Percentiles rank a stretch among this genome's conserved stretches.
phyloP scores from a whole-genome alignment of 2,329 filamentous ascomycete species.

The Pestalotiopsis sp. region DNA sequence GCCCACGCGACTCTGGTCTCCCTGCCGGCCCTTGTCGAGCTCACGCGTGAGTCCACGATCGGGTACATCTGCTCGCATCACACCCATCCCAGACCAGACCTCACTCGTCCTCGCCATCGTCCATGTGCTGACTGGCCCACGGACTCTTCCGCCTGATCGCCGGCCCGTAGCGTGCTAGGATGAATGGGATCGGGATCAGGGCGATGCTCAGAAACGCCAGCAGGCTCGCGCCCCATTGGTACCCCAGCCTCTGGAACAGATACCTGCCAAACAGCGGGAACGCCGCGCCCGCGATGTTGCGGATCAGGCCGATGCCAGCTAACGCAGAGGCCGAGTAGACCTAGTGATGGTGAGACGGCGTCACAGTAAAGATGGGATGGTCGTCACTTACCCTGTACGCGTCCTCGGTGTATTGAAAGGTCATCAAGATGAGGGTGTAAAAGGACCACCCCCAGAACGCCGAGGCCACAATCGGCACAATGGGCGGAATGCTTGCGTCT shows the following conservation, averaged over 20 bases:
- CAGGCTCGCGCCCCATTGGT: conserved; percentile 37
- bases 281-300: conserved; percentile 39
- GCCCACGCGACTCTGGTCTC: too few relatives aligned
- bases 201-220: conserved; percentile 36
- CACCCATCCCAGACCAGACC: background rate
- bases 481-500: conserved; percentile 34
- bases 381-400: conserved; percentile 36
- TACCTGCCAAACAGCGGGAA: conserved; percentile 40
- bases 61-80: background rate
- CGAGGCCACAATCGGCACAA: conserved; percentile 51
- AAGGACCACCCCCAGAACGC: conserved; percentile 53
- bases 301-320: conserved; percentile 41
- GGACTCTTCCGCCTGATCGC: conserved; percentile 28
- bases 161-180: conserved; percentile 26
- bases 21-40: too few relatives aligned
- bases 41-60: background rate
- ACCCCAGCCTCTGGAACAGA: conserved; percentile 36
- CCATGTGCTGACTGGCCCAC: conserved; percentile 28
- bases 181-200: conserved; percentile 35
- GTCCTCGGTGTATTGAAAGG: conserved; percentile 50
- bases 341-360: conserved; percentile 18
- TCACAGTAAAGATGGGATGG: too few relatives aligned
- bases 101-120: conserved; percentile 14
- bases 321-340: conserved; percentile 42
- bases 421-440: conserved; percentile 52